Percentiles rank a stretch among this genome's conserved stretches.
phyloP scores from a whole-genome alignment of 1,139 yeast species.

The Pichia sp. region DNA sequence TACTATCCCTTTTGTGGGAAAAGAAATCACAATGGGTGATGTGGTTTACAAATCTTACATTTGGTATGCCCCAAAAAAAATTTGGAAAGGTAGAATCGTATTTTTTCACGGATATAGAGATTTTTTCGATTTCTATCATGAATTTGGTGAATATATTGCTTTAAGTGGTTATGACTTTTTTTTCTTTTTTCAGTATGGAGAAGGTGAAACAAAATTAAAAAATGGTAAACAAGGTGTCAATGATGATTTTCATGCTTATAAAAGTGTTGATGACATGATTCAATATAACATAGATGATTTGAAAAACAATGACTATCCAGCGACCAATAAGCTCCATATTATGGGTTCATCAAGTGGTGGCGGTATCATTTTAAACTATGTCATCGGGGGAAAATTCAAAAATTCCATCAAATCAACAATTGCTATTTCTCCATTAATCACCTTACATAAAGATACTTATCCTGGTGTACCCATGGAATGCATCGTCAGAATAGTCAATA shows the following conservation, averaged over 20 bases:
- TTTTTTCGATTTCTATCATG: constrained; percentile 46
- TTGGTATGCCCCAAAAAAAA: constrained; percentile 14
- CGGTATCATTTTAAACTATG: constrained; percentile 70
- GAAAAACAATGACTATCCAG: constrained; percentile 14
- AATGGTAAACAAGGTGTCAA: constrained; percentile 57
- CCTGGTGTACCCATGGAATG: constrained; percentile 46
- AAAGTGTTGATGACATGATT: constrained; percentile 65
- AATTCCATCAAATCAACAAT: constrained; percentile 50
- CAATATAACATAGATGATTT: constrained; percentile 32
- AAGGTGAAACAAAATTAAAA: constrained; percentile 62
- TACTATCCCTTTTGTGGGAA: constrained; percentile 4
- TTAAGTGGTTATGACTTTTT: constrained; percentile 64
- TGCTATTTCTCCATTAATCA: constrained; percentile 63
- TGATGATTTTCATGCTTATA: constrained; percentile 54
- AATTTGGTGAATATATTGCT: constrained; percentile 53
- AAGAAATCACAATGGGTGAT: constrained; percentile 15
- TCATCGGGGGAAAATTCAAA: constrained; percentile 54
- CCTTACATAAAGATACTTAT: constrained; percentile 50
- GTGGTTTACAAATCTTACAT: constrained; percentile 20
- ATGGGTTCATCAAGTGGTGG: constrained; percentile 97
- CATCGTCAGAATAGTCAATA: constrained; percentile 43
- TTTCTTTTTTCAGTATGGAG: constrained; percentile 83
- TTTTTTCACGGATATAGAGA: constrained; percentile 84
- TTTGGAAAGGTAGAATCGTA: constrained; percentile 49
- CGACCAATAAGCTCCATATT: constrained; percentile 44